Conservation (phyloP, 306 rosid genomes). For the Citrullus colocynthis region DNA sequence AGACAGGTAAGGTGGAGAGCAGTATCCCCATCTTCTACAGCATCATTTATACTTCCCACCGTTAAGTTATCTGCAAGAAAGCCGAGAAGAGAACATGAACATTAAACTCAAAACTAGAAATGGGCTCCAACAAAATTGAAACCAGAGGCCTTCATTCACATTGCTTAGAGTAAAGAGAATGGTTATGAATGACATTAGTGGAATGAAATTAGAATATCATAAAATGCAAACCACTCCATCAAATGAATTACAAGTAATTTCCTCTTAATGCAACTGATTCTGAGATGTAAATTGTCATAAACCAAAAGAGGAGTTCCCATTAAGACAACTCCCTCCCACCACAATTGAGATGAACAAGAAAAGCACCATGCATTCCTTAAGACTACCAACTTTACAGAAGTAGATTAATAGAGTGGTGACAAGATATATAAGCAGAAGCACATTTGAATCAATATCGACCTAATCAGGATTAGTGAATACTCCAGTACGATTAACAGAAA, state of each 20-base stretch:
- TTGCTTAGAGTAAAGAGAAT: not conserved
- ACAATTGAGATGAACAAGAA: not conserved
- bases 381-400: not conserved
- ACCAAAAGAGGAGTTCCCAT: not conserved
- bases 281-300: not conserved
- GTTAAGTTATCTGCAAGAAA: slow-evolving; percentile 38
- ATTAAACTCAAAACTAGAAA: not conserved
- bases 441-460: not conserved
- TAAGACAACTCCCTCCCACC: not conserved
- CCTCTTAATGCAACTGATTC: not conserved
- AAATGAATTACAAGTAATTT: not conserved
- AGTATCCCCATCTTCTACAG: slow-evolving; percentile 90
- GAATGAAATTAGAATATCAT: not conserved
- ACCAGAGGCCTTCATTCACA: not conserved
- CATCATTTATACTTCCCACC: slow-evolving; percentile 68
- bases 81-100: slow-evolving; percentile 1
- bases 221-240: not conserved
- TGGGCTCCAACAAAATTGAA: not conserved
- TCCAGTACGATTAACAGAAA: not conserved
- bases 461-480: not conserved
- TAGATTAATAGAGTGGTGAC: not conserved
- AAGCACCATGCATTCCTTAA: not conserved
- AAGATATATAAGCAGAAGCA: not conserved
- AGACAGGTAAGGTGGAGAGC: slow-evolving; percentile 84
- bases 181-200: not conserved